Evolutionary conservation across 2,329 filamentous ascomycete genomes (phyloP).

Genomic region (Colletotrichum tanaceti): DNA sequence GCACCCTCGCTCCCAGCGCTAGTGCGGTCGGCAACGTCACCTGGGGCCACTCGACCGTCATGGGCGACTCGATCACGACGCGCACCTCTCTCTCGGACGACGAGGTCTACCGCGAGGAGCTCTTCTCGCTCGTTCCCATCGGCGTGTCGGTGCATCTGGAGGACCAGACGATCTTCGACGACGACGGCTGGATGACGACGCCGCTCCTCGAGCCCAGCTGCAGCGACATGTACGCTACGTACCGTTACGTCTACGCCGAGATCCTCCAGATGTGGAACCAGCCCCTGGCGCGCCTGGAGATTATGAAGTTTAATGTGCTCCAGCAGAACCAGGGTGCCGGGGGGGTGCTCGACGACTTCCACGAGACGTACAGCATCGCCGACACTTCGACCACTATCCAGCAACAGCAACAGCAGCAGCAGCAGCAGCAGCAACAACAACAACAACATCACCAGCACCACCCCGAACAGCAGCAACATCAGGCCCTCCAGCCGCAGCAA

Average conservation of each 20-base stretch:
- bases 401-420: constrained; percentile 48
- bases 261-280: constrained; percentile 75
- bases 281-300: constrained; percentile 71
- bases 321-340: constrained; percentile 59
- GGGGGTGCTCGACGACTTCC: constrained; percentile 48
- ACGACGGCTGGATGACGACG: constrained; percentile 72
- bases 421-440: constrained; percentile 47
- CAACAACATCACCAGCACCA: constrained; percentile 48
- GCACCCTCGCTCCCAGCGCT: constrained; percentile 63
- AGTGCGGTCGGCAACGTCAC: constrained; percentile 58
- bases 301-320: constrained; percentile 76
- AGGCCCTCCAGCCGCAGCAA: constrained; percentile 40
- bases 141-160: constrained; percentile 66
- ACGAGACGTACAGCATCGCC: constrained; percentile 52
- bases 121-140: constrained; percentile 61
- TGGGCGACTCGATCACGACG: constrained; percentile 58
- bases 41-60: constrained; percentile 61
- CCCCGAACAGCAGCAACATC: constrained; percentile 47
- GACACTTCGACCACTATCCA: constrained; percentile 46
- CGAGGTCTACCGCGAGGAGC: constrained; percentile 60
- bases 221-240: constrained; percentile 65
- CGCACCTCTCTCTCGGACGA: constrained; percentile 67
- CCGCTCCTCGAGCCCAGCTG: constrained; percentile 67
- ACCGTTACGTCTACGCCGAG: constrained; percentile 75
- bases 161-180: constrained; percentile 74